Evolutionary conservation across 2,329 filamentous ascomycete genomes (phyloP).

Genomic region (Apiospora sp.): DNA sequence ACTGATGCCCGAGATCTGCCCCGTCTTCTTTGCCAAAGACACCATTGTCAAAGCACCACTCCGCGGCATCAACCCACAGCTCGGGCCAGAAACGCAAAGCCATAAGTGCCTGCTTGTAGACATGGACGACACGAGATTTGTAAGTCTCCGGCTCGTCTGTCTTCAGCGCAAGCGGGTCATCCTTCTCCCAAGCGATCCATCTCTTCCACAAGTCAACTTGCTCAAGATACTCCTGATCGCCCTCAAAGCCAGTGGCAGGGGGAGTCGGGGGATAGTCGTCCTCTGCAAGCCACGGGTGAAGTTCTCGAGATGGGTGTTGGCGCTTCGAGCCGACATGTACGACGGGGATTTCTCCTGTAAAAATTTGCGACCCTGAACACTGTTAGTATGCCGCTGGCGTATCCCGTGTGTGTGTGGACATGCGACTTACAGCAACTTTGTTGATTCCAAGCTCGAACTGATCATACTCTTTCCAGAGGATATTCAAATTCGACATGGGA

Average conservation of each 20-base stretch:
- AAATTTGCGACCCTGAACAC: conserved; percentile 84
- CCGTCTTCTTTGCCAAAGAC: conserved; percentile 69
- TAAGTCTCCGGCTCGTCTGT: conserved; percentile 80
- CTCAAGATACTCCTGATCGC: conserved; percentile 81
- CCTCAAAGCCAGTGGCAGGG: conserved; percentile 88
- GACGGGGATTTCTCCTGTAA: conserved; percentile 90
- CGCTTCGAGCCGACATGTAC: conserved; percentile 96
- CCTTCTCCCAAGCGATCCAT: conserved; percentile 96
- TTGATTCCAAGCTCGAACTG: conserved; percentile 94
- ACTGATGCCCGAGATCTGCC: conserved; percentile 70
- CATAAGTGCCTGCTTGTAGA: conserved; percentile 94
- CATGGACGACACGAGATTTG: conserved; percentile 82
- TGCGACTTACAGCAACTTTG: conserved; percentile 77
- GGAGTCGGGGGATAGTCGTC: conserved; percentile 80
- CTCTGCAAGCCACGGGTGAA: conserved; percentile 79
- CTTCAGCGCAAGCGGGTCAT: conserved; percentile 86
- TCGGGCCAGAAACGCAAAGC: conserved; percentile 93
- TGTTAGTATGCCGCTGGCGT: conserved; percentile 22
- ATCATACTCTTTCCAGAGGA: conserved; percentile 97
- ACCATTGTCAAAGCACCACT: conserved; percentile 87
- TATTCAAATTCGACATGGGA: conserved; percentile 83
- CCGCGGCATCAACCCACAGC: conserved; percentile 93
- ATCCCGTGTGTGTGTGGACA: neutral
- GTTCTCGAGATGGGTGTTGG: conserved; percentile 89
- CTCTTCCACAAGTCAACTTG: conserved; percentile 91